Evolutionary conservation across 441 rosid genomes (phyloP), one percentile per base, ranked within the genome.

Genomic region (Melastoma candidum): DNA sequence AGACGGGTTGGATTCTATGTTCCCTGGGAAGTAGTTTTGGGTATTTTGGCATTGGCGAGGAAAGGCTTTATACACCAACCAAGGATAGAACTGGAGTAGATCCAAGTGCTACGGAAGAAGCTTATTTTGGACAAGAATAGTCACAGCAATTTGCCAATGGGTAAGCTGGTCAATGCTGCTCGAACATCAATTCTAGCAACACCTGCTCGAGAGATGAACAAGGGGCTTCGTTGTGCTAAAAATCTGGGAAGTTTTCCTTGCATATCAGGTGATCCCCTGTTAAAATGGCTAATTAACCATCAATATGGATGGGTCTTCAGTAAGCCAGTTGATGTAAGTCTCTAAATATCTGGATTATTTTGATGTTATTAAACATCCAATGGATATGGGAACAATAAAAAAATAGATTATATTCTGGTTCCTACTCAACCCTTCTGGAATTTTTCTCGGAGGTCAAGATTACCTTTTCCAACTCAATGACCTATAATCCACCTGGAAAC

Each of bases 341-440:
- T 62, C 80, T 54, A 76, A 83, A 49, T 63, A 79, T 64, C 90
- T 86, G 0, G 86, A 80, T 69, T 83, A 83, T 65, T 73, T 67
- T 57, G 69, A 65, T 26, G 73, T 83, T 48, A 83, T 83, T 63
- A 76, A 83, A 71, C 72, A 74, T 44, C 90, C 90, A 22, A 80
- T 80, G 90, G 90, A 83, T 70, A 70, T 83, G 4, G 86, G 90
- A 53, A 76, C 90, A 3, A 44, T 83, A 24, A 80, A 72, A 56
- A 66, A 56, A 17, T 56, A 83, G 77, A 66, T 32, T 80, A 46
- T 63, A 68, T 1, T 63, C 79, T 1, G 76, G 77, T 58, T 49
- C 60, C 22, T 83, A 83, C 67, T 72, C 77, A 47, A 78, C 73
- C 66, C 86, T 80, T 3, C 59, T 65, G 67, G 90, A 83, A 61